Evolutionary conservation across 441 rosid genomes (phyloP), one percentile per base, ranked within the genome.

Genomic region (Mallotus japonicus): DNA sequence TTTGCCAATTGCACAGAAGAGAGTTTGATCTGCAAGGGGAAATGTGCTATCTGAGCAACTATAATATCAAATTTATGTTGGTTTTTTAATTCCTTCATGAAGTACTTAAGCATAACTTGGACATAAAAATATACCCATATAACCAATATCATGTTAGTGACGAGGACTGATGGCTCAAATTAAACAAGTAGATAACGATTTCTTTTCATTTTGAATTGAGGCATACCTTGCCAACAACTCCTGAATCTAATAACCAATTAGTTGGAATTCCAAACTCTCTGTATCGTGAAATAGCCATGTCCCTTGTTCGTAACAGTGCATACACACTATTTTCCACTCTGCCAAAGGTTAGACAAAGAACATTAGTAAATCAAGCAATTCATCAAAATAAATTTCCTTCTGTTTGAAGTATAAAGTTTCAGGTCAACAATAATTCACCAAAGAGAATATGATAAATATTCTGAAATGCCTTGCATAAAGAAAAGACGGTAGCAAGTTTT

Each of bases 311-410:
- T 72, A 95, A 76, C 69, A 92, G 92, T 1, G 99, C 98, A 65
- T 86, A 91, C 20, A 92, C 96, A 72, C 95, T 90, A 71, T 88
- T 91, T 78, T 95, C 99, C 82, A 95, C 93, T 78, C 99, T 95
- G 85, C 72, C 32, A 47, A 75, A 76, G 70, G 9, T 15, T 37
- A 70, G n/a, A 69, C 40, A 16, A 40, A 55, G 69, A 73, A 68
- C 54, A 54, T 28, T 28, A 15, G 60, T 24, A 24, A 68, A 34
- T 74, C 55, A 69, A 17, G 76, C 61, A 58, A 54, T 19, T 57
- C 47, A 24, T 64, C 11, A 55, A 8, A 49, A 58, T 1, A 40
- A 74, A 22, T 4, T 50, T 20, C 20, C 44, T 60, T 37, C 13
- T 9, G 47, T 12, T 65, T 13, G 20, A 6, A 71, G 42, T 49